These are phyloP conservation scores for Alternaria solani DNA, from an alignment of 2,329 filamentous ascomycete genomes.

Conservation along the genomic window DNA sequence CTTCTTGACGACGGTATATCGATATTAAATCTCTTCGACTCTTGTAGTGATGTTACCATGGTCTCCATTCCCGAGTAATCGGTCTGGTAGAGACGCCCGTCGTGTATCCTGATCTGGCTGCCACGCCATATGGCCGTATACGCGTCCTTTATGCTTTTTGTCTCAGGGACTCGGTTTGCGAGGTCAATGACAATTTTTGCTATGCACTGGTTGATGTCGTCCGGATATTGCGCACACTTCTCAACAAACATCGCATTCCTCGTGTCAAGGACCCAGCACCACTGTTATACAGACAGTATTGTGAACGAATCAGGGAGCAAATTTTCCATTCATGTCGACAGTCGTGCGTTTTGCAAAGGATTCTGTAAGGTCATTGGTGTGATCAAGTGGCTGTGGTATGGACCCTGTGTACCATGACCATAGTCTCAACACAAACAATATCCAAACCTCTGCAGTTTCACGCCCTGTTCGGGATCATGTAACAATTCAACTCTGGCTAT, in stretches of 20 bases:
- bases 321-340: neutral
- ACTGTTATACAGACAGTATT: neutral
- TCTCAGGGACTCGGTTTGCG: neutral
- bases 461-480: neutral
- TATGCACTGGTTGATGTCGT: neutral
- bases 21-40: neutral
- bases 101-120: neutral
- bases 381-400: neutral
- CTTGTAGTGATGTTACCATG: neutral
- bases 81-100: neutral
- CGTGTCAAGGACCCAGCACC: neutral
- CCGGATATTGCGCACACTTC: neutral
- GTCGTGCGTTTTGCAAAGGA: neutral
- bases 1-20: neutral
- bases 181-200: neutral
- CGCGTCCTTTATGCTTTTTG: neutral
- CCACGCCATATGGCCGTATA: neutral
- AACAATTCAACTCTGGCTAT: neutral
- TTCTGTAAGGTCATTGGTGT: neutral
- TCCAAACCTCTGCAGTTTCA: neutral
- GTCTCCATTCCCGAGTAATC: neutral
- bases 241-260: neutral
- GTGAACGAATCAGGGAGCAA: too few relatives aligned
- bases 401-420: neutral
- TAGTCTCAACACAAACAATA: neutral